Percentiles rank a stretch among this genome's conserved stretches.
phyloP scores from a whole-genome alignment of 2,329 filamentous ascomycete species.

The Trichoderma polysporum region DNA sequence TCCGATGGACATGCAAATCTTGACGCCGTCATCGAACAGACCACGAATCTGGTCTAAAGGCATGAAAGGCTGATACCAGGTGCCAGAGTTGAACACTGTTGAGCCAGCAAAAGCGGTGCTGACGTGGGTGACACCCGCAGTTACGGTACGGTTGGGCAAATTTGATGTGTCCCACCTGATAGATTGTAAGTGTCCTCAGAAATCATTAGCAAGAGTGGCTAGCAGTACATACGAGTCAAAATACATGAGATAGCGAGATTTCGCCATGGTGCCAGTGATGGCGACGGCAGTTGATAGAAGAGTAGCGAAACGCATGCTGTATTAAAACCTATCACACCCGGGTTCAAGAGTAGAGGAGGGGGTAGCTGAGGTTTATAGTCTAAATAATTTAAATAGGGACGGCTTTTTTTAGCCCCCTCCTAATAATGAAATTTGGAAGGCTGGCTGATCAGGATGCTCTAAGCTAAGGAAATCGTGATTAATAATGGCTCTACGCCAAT shows the following conservation, averaged over 20 bases:
- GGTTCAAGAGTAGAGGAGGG: no score
- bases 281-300: conserved; percentile 24
- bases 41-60: conserved; percentile 49
- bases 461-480: no score
- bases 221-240: conserved; percentile 44
- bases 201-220: background rate
- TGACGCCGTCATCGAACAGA: conserved; percentile 52
- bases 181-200: background rate
- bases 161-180: conserved; percentile 41
- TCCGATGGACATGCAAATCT: conserved; percentile 64
- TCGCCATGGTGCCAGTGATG: conserved; percentile 13
- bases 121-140: conserved; percentile 52
- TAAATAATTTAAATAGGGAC: no score
- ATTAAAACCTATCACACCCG: no score
- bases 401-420: no score
- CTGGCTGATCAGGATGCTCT: no score
- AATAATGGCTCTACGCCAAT: no score
- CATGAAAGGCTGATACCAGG: conserved; percentile 53
- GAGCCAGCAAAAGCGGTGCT: conserved; percentile 56
- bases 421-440: no score
- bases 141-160: conserved; percentile 39
- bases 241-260: conserved; percentile 42
- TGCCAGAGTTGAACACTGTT: conserved; percentile 46
- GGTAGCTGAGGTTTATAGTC: no score
- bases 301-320: conserved; percentile 22